Evolutionary conservation across 2,329 filamentous ascomycete genomes (phyloP), one percentile per base, ranked within the genome.

Genomic region (Nigrospora oryzae): DNA sequence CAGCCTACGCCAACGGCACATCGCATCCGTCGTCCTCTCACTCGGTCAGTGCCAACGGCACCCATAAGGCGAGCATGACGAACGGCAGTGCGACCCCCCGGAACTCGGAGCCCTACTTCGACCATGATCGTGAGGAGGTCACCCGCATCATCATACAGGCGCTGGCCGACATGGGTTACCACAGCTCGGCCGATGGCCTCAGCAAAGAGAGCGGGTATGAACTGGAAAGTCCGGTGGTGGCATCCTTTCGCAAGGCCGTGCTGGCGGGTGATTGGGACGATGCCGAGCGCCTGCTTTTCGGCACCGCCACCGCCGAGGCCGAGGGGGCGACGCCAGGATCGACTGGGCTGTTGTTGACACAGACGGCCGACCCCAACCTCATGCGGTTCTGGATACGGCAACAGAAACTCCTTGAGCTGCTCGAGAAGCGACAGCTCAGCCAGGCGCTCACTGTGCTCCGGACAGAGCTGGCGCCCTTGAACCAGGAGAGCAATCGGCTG

Each of bases 61-160:
- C 66, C 23, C 62, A 69, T 41, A 74, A 75, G 52, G 49, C 67
- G 12, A 59, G 64, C 44, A 62, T 64, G 46, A 60, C 70, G 16
- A 86, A 85, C 56, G 79, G 82, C 33, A 73, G 77, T 35, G 64
- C 71, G 12, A 61, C 56, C 48, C 40, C 52, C 53, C 45, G 63
- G 56, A 46, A 46, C 50, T 31, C 51, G 46, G 46, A 62, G 58
- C 45, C 49, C 10, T 97, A 94, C 63, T 84, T 82, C 58, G 90
- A 89, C 15, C 91, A 97, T 60, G 81, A 93, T 60, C 81, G 89
- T 60, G 89, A 95, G 70, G 91, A 98, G 68, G 84, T 97, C 38
- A 95, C 91, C 5, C 77, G 93, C 44, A 85, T 97, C 51, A 67
- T 98, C 56, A 93, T 98, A 57, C 93, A 98, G 65, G 86, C 89